Percentiles rank a stretch among this genome's conserved stretches.
Evolutionary conservation across 2,329 filamentous ascomycete species (phyloP).

Genomic region (Nemania sp.): DNA sequence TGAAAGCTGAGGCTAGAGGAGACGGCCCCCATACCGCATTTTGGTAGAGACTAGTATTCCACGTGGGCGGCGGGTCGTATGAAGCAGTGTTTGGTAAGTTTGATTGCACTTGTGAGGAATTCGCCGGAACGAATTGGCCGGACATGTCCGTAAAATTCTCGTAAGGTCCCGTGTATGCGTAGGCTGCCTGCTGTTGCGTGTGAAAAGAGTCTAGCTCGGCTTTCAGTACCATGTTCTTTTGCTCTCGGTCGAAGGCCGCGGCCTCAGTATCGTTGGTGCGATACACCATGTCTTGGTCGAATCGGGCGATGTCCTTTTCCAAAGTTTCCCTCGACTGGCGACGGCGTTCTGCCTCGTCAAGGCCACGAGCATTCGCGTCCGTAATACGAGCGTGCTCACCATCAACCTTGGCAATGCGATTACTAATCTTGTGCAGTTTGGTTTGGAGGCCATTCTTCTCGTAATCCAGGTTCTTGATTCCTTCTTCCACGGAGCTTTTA

Average conservation of each 20-base stretch:
- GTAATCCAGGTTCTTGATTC: conserved; percentile 64
- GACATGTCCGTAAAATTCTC: conserved; percentile 33
- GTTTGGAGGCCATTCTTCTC: conserved; percentile 66
- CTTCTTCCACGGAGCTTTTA: conserved; percentile 64
- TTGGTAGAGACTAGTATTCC: conserved; percentile 41
- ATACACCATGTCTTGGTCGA: conserved; percentile 49
- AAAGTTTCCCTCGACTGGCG: conserved; percentile 54
- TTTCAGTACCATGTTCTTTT: conserved; percentile 45
- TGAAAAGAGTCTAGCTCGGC: conserved; percentile 46
- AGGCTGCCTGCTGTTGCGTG: conserved; percentile 39
- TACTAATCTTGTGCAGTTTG: conserved; percentile 72
- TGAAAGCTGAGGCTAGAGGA: conserved; percentile 45
- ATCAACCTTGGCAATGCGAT: conserved; percentile 72
- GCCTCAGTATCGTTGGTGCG: conserved; percentile 44
- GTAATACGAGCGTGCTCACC: conserved; percentile 72
- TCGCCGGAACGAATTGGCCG: conserved; percentile 30
- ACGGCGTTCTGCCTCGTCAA: conserved; percentile 65
- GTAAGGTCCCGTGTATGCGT: conserved; percentile 39
- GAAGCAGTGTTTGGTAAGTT: conserved; percentile 24
- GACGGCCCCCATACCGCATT: conserved; percentile 40
- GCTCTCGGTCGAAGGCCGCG: conserved; percentile 45
- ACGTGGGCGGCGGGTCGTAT: conserved; percentile 37
- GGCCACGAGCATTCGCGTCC: conserved; percentile 67
- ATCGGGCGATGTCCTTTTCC: conserved; percentile 50
- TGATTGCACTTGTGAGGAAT: conserved; percentile 27